phyloP scores from a whole-genome alignment of 495 filamentous ascomycete species.

The Podospora australis region DNA sequence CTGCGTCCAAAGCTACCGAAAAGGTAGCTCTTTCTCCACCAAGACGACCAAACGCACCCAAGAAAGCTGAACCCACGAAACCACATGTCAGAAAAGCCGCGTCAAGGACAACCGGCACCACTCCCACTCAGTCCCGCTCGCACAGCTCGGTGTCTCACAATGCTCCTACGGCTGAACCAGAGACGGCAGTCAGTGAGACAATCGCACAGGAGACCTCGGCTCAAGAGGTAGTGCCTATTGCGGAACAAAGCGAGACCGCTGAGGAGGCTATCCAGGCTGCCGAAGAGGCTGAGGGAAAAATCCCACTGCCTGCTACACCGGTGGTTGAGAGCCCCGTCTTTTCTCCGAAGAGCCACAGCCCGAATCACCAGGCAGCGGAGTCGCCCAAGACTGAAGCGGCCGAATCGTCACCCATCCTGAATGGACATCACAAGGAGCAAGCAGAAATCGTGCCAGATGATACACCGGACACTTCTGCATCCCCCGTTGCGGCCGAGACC shows the following conservation, averaged over 20 bases:
- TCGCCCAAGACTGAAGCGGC: not conserved
- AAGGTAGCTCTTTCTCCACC: conserved; percentile 48
- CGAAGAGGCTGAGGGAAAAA: conserved; percentile 15
- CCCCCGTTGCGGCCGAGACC: conserved; percentile 1
- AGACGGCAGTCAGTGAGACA: not conserved
- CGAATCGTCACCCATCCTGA: too few relatives aligned
- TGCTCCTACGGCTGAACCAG: not conserved
- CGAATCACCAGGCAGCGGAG: not conserved
- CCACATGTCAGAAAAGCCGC: conserved; percentile 22
- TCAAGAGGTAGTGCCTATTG: conserved; percentile 24
- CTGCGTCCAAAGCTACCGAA: conserved; percentile 68
- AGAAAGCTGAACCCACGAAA: conserved; percentile 18
- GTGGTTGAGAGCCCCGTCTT: too few relatives aligned
- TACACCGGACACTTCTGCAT: too few relatives aligned
- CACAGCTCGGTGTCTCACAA: not conserved
- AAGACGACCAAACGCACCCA: conserved; percentile 24
- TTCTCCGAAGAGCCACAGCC: too few relatives aligned
- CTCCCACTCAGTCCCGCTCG: not conserved
- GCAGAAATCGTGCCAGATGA: too few relatives aligned
- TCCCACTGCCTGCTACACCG: not conserved
- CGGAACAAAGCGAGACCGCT: conserved; percentile 26
- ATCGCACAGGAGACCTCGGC: conserved; percentile 13
- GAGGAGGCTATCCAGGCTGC: conserved; percentile 23
- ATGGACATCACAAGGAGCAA: too few relatives aligned
- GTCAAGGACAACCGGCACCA: conserved; percentile 11